A percentile compares a stretch with the other conserved stretches of the same genome.
phyloP scores from a whole-genome alignment of 2,329 filamentous ascomycete species.

The Xylariomycetidae sp. region DNA sequence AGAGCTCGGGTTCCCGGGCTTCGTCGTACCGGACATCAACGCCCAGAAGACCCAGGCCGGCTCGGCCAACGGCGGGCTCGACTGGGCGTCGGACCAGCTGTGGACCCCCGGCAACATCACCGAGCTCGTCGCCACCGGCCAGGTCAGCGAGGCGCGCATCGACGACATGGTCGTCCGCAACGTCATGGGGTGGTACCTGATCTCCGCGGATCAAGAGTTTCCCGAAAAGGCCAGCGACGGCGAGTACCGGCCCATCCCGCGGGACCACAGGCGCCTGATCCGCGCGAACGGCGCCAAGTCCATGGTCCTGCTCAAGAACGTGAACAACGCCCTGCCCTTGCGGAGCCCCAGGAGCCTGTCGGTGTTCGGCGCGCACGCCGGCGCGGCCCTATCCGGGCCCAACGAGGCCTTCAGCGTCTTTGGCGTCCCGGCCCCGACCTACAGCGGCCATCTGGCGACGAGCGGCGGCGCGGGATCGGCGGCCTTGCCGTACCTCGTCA shows the following conservation, averaged over 20 bases:
- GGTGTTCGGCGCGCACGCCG: slow-evolving; percentile 51
- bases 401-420: slow-evolving; percentile 2
- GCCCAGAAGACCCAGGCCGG: slow-evolving; percentile 16
- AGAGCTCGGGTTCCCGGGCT: slow-evolving; percentile 22
- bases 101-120: slow-evolving; percentile 2
- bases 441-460: too few relatives aligned
- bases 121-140: slow-evolving; percentile 5
- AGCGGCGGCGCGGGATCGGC: too few relatives aligned
- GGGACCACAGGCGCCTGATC: slow-evolving; percentile 9
- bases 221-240: slow-evolving; percentile 3
- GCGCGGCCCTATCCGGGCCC: slow-evolving; percentile 2
- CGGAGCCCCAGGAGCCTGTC: slow-evolving; percentile 38
- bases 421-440: slow-evolving; percentile 4
- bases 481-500: too few relatives aligned
- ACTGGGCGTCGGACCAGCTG: slow-evolving; percentile 2
- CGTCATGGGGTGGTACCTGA: slow-evolving; percentile 10
- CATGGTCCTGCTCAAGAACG: slow-evolving; percentile 62
- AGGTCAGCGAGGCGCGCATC: slow-evolving; percentile 9
- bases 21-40: slow-evolving; percentile 16
- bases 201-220: slow-evolving; percentile 6
- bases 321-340: slow-evolving; percentile 47
- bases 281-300: slow-evolving; percentile 34
- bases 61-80: slow-evolving; percentile 24
- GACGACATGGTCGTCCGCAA: slow-evolving; percentile 15
- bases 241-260: slow-evolving; percentile 8